A percentile compares a stretch with the other conserved stretches of the same genome.
phyloP scores from a whole-genome alignment of 2,329 filamentous ascomycete species.

The Aspergillus flavus region DNA sequence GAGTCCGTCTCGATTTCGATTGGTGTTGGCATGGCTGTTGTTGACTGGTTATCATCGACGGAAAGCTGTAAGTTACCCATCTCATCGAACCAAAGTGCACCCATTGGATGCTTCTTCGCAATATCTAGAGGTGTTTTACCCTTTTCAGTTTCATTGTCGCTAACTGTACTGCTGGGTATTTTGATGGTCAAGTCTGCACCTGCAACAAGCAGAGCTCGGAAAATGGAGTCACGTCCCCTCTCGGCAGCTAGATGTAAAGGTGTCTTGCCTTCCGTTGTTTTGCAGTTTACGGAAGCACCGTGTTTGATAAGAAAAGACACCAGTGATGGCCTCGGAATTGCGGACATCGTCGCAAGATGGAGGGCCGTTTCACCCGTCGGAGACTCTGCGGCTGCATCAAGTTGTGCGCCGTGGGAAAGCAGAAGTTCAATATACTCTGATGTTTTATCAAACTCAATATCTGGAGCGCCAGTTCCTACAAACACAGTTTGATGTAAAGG shows the following conservation, averaged over 20 bases:
- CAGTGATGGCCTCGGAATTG: constrained; percentile 20
- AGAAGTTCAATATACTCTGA: constrained; percentile 27
- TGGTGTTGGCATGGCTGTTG: background rate
- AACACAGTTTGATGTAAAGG: constrained; percentile 30
- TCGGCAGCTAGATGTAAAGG: constrained; percentile 31
- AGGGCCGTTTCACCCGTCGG: constrained; percentile 27
- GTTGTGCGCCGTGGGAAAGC: constrained; percentile 24
- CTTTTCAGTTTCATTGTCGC: too few relatives aligned
- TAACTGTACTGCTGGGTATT: constrained; percentile 11
- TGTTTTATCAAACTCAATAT: constrained; percentile 24
- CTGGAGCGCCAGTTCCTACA: constrained; percentile 20
- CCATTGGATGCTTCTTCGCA: background rate
- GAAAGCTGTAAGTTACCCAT: background rate
- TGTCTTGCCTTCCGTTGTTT: constrained; percentile 24
- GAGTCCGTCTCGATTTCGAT: background rate
- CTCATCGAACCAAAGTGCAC: constrained; percentile 6
- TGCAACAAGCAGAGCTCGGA: constrained; percentile 25
- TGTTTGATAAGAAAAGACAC: constrained; percentile 25
- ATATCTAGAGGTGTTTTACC: background rate
- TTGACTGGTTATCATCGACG: background rate
- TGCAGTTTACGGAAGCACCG: constrained; percentile 24
- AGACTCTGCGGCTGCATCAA: constrained; percentile 22
- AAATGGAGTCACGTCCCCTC: constrained; percentile 28
- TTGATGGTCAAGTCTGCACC: constrained; percentile 29
- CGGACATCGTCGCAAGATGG: constrained; percentile 28